Percentiles rank a stretch among this genome's conserved stretches.
Conservation (phyloP, 2,329 filamentous ascomycete genomes). For the Trichophaea hybrida region DNA sequence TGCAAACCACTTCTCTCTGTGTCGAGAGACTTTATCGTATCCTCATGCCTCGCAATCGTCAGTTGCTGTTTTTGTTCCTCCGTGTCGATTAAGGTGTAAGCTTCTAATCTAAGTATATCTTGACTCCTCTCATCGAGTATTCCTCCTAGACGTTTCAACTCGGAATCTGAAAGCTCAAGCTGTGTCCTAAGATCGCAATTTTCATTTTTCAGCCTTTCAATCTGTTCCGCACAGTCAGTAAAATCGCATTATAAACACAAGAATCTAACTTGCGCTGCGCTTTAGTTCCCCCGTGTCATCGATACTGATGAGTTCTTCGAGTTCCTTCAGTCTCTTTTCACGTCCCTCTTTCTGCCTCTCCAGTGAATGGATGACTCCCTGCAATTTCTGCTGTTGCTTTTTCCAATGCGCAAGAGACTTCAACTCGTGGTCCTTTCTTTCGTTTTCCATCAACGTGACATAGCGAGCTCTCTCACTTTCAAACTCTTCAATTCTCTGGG, state of each 20-base stretch:
- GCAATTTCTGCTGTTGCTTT: background rate
- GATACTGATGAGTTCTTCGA: background rate
- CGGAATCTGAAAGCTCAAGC: background rate
- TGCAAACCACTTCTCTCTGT: background rate
- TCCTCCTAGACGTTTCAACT: background rate
- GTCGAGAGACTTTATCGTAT: background rate
- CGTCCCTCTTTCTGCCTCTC: conserved; percentile 4
- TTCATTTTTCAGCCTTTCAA: background rate
- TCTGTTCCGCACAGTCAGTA: background rate
- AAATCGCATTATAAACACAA: background rate
- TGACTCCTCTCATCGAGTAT: background rate
- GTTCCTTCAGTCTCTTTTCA: conserved; percentile 1
- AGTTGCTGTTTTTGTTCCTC: background rate
- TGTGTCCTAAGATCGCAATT: background rate
- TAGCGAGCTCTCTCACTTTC: background rate
- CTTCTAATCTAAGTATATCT: no score
- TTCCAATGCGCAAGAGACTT: background rate
- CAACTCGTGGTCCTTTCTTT: background rate
- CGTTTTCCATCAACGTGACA: background rate
- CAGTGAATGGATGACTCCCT: background rate
- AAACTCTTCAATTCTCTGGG: background rate
- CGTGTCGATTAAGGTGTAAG: background rate
- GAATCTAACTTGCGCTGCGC: background rate
- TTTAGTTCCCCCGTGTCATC: background rate
- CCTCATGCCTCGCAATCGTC: background rate